phyloP scores from a whole-genome alignment of 441 rosid genomes.

The Populus hybrid region DNA sequence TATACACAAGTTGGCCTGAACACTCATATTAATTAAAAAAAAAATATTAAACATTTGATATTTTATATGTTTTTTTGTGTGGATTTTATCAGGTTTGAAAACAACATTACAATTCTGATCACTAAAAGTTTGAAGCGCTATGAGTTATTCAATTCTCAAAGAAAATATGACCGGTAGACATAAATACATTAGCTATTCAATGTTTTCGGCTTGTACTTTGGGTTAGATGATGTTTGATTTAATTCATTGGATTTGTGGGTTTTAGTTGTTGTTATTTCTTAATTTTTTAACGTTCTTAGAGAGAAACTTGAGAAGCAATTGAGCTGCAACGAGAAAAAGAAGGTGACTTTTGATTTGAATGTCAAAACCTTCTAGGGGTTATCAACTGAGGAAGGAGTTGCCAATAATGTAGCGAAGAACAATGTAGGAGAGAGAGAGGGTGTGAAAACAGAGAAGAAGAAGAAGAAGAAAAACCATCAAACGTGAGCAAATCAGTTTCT shows the following conservation, averaged over 20 bases:
- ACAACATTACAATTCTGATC: no score
- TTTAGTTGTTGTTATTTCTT: background rate
- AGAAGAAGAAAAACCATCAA: conserved; percentile 10
- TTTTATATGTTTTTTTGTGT: no score
- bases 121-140: no score
- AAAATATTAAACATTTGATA: no score
- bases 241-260: background rate
- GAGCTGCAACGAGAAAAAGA: conserved; percentile 39
- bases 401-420: conserved; percentile 11
- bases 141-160: no score
- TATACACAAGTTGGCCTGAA: no score
- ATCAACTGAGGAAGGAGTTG: conserved; percentile 24
- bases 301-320: conserved; percentile 36
- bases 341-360: conserved; percentile 59
- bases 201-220: background rate
- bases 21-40: no score
- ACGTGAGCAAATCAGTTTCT: conserved; percentile 16
- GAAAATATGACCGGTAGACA: no score
- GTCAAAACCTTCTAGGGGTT: conserved; percentile 45
- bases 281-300: conserved; percentile 18
- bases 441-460: background rate
- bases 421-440: conserved; percentile 11
- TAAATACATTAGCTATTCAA: conserved; percentile 1
- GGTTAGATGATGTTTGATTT: background rate
- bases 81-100: no score